Conservation (phyloP, 2,329 filamentous ascomycete genomes). For the Esteya vermicola region DNA sequence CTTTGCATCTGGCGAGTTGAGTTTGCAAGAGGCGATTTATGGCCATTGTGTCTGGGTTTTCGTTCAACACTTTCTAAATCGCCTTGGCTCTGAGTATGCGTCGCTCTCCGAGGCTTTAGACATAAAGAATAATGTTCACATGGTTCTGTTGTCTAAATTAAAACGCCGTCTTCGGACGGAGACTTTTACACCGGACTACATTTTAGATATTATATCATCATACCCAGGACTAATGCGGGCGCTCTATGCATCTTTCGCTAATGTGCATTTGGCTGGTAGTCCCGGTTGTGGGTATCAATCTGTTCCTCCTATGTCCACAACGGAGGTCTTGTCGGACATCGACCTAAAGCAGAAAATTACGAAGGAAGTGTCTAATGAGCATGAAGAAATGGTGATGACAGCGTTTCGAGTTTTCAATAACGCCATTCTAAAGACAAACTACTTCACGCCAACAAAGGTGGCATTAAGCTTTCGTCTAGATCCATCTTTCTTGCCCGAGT, state of each 20-base stretch:
- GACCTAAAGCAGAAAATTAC: constrained; percentile 65
- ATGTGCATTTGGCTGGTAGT: constrained; percentile 54
- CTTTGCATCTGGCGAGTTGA: constrained; percentile 75
- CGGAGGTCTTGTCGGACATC: constrained; percentile 60
- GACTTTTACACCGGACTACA: constrained; percentile 97
- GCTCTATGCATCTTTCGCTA: constrained; percentile 85
- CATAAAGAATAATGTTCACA: constrained; percentile 66
- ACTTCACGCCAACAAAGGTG: constrained; percentile 93
- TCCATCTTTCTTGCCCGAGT: constrained; percentile 71
- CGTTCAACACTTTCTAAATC: constrained; percentile 94
- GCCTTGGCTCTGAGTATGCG: constrained; percentile 80
- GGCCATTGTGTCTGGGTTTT: constrained; percentile 97
- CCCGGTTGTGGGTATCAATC: constrained; percentile 34
- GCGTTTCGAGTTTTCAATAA: constrained; percentile 94
- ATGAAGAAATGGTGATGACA: constrained; percentile 96
- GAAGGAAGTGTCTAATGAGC: constrained; percentile 74
- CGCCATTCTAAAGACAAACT: constrained; percentile 92
- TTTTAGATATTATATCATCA: constrained; percentile 86
- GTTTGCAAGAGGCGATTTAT: constrained; percentile 92
- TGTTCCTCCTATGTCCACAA: constrained; percentile 39
- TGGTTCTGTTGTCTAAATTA: constrained; percentile 78
- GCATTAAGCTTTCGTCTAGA: constrained; percentile 92
- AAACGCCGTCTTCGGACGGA: constrained; percentile 92
- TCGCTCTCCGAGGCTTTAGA: constrained; percentile 74
- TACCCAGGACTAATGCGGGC: constrained; percentile 79